Conservation (phyloP, 139 green algal genomes). For the Picochlorum sp. region DNA sequence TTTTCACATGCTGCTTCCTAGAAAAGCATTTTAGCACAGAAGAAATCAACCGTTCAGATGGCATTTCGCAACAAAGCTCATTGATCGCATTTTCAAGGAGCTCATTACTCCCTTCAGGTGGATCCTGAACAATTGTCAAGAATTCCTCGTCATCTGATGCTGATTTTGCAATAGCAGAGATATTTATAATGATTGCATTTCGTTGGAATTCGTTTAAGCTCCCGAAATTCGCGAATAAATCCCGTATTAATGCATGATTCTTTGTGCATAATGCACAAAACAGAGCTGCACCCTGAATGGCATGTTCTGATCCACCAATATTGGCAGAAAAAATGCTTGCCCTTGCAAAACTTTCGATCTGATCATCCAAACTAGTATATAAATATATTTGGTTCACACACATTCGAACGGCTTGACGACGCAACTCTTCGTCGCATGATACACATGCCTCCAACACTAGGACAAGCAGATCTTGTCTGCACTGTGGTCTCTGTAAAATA, state of each 20-base stretch:
- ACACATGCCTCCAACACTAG: conserved; percentile 34
- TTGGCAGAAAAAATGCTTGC: neutral
- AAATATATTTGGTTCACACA: conserved; percentile 43
- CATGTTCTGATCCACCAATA: neutral
- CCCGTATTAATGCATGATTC: conserved; percentile 39
- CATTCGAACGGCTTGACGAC: conserved; percentile 44
- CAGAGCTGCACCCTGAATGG: conserved; percentile 8
- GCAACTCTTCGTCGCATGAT: conserved; percentile 4
- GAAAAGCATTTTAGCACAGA: conserved; percentile 15
- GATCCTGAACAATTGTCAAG: conserved; percentile 20
- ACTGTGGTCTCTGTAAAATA: conserved; percentile 33
- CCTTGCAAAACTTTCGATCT: conserved; percentile 32
- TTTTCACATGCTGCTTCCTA: neutral
- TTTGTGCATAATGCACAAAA: conserved; percentile 56
- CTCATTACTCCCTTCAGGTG: conserved; percentile 12
- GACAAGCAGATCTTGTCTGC: conserved; percentile 19
- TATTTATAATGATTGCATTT: conserved; percentile 21
- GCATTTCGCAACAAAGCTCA: conserved; percentile 17
- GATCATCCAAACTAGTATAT: conserved; percentile 12
- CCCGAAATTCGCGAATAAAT: conserved; percentile 35
- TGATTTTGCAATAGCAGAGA: conserved; percentile 23
- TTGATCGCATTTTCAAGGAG: conserved; percentile 53
- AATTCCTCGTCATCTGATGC: conserved; percentile 20
- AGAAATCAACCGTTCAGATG: conserved; percentile 23
- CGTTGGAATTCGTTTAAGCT: conserved; percentile 5